Evolutionary conservation across 257 asterid species (phyloP).

Genomic region (Nicotiana otophora): DNA sequence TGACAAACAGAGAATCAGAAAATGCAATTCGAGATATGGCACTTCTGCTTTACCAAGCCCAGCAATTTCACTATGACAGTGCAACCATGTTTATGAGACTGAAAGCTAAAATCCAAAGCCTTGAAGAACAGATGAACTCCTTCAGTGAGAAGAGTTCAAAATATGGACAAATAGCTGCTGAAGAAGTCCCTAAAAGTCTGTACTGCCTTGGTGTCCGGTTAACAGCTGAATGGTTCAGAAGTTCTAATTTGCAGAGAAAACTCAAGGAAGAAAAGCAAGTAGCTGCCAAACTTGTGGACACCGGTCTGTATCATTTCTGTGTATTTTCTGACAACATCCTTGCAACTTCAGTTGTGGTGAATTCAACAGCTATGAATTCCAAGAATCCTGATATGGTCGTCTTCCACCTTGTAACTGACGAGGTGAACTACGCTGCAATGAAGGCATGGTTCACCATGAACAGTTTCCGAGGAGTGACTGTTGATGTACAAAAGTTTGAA

Average conservation of each 20-base stretch:
- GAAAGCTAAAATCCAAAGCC: constrained; percentile 42
- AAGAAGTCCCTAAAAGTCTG: constrained; percentile 43
- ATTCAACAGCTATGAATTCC: constrained; percentile 36
- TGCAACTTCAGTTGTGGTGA: constrained; percentile 44
- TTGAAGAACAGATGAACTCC: constrained; percentile 41
- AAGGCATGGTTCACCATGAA: constrained; percentile 46
- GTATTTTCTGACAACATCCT: constrained; percentile 47
- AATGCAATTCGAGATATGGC: constrained; percentile 39
- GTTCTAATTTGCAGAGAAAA: constrained; percentile 26
- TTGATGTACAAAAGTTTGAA: constrained; percentile 39
- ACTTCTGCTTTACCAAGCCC: constrained; percentile 42
- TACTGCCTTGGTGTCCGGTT: constrained; percentile 42
- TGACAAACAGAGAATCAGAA: constrained; percentile 38
- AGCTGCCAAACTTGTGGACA: constrained; percentile 28
- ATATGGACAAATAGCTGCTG: constrained; percentile 47
- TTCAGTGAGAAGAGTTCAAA: constrained; percentile 39
- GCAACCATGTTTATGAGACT: constrained; percentile 47
- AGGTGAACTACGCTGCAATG: constrained; percentile 47
- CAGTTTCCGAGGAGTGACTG: constrained; percentile 35
- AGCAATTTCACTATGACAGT: constrained; percentile 39
- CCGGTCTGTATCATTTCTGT: constrained; percentile 37
- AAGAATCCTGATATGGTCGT: constrained; percentile 31
- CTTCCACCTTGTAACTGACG: constrained; percentile 44
- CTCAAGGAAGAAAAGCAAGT: constrained; percentile 14
- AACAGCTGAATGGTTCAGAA: constrained; percentile 40